phyloP scores from a whole-genome alignment of 768 basidiomycete species.

The Phylloporus sp. region DNA sequence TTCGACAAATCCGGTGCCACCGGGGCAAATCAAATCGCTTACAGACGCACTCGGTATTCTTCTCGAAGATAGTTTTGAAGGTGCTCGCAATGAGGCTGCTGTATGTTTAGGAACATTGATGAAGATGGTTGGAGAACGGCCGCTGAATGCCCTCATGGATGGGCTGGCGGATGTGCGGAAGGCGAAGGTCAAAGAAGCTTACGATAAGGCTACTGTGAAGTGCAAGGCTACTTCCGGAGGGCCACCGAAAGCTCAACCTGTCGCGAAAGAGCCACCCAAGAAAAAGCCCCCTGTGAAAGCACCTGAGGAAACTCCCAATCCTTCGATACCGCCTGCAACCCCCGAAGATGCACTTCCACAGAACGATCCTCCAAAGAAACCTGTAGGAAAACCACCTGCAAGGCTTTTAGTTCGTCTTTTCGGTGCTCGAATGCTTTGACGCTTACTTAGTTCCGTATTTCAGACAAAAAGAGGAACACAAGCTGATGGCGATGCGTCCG shows the following conservation, averaged over 20 bases:
- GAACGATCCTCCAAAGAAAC: slow-evolving; percentile 38
- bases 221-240: slow-evolving; percentile 63
- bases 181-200: slow-evolving; percentile 90
- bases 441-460: slow-evolving; percentile 1
- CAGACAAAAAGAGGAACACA: slow-evolving; percentile 51
- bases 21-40: slow-evolving; percentile 74
- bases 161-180: slow-evolving; percentile 81
- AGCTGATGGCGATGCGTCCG: slow-evolving; percentile 26
- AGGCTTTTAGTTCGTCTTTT: slow-evolving; percentile 35
- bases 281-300: slow-evolving; percentile 36
- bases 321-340: slow-evolving; percentile 17
- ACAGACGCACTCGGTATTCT: slow-evolving; percentile 70
- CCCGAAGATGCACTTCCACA: slow-evolving; percentile 18
- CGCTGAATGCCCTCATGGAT: slow-evolving; percentile 83
- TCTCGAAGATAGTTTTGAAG: slow-evolving; percentile 85
- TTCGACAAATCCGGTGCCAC: slow-evolving; percentile 64
- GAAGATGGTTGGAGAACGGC: slow-evolving; percentile 95
- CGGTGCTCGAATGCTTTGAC: not conserved
- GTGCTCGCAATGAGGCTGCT: slow-evolving; percentile 87
- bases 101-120: slow-evolving; percentile 82
- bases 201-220: slow-evolving; percentile 88
- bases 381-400: slow-evolving; percentile 47
- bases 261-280: slow-evolving; percentile 33
- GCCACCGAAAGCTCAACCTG: slow-evolving; percentile 37
- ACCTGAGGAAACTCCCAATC: slow-evolving; percentile 11